phyloP scores from a whole-genome alignment of 257 asterid genomes.

The Anisodus tanguticus region DNA sequence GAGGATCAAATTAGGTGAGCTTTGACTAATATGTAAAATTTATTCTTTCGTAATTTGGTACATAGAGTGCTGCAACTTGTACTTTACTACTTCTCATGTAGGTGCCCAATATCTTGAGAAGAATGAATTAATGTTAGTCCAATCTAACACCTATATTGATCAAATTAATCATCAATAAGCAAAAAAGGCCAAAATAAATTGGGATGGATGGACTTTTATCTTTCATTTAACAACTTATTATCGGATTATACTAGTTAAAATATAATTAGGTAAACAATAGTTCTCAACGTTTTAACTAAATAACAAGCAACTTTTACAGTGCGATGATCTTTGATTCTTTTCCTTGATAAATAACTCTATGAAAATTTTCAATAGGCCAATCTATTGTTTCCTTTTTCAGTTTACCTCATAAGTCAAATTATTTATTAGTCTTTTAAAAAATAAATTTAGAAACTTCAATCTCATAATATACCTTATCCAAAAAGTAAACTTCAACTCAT shows the following conservation, averaged over 20 bases:
- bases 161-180: neutral
- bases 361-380: neutral
- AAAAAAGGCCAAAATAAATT: neutral
- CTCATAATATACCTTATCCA: neutral
- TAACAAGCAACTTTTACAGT: neutral
- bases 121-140: neutral
- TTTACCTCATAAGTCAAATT: neutral
- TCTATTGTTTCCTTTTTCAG: neutral
- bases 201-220: neutral
- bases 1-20: neutral
- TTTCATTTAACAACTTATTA: neutral
- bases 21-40: neutral
- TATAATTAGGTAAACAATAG: neutral
- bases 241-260: neutral
- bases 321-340: neutral
- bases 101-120: slow-evolving; percentile 2
- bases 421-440: neutral
- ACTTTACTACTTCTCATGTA: slow-evolving; percentile 12
- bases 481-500: neutral
- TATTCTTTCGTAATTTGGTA: neutral
- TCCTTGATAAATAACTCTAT: neutral
- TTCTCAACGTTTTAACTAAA: neutral
- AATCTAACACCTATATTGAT: neutral
- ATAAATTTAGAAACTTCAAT: neutral
- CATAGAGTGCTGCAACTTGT: neutral